Evolutionary conservation across 2,329 filamentous ascomycete genomes (phyloP).

Genomic region (Cordyceps cicadae): DNA sequence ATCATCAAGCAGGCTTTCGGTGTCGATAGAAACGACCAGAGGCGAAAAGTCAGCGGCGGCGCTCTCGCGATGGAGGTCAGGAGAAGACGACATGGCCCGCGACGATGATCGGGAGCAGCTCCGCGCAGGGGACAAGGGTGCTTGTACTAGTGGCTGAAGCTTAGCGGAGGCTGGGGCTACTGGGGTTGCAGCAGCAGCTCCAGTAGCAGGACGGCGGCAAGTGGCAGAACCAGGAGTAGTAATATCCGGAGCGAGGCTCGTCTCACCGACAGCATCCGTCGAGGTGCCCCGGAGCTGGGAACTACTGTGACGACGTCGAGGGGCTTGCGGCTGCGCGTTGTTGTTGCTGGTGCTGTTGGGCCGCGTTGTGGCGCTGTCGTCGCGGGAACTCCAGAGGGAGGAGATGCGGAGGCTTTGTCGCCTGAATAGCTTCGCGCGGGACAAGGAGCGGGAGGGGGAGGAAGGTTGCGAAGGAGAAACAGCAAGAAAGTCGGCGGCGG

Average conservation of each 20-base stretch:
- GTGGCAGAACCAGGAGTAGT: not conserved
- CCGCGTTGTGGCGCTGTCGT: not conserved
- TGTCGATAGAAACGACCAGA: constrained; percentile 49
- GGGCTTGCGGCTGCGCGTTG: not conserved
- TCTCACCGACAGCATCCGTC: not conserved
- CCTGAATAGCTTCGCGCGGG: not conserved
- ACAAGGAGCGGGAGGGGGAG: not conserved
- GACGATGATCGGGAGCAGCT: constrained; percentile 14
- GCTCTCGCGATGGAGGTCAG: constrained; percentile 14
- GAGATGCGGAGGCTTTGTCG: not conserved
- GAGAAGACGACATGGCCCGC: constrained; percentile 19
- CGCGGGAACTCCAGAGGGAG: constrained; percentile 4
- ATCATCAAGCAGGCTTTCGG: constrained; percentile 48
- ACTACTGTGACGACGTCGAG: not conserved
- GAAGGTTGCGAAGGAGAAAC: not conserved
- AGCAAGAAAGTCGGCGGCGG: not conserved
- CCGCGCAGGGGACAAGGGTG: constrained; percentile 6
- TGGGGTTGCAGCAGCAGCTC: not conserved
- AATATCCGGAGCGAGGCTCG: not conserved
- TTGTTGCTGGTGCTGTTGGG: not conserved
- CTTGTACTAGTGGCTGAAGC: not conserved
- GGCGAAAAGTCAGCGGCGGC: constrained; percentile 17
- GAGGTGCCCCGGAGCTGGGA: not conserved
- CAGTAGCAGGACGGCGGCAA: too few species aligned
- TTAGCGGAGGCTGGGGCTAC: constrained; percentile 7